Conservation (phyloP, 129 eudicot genomes). For the Lonicera japonica region DNA sequence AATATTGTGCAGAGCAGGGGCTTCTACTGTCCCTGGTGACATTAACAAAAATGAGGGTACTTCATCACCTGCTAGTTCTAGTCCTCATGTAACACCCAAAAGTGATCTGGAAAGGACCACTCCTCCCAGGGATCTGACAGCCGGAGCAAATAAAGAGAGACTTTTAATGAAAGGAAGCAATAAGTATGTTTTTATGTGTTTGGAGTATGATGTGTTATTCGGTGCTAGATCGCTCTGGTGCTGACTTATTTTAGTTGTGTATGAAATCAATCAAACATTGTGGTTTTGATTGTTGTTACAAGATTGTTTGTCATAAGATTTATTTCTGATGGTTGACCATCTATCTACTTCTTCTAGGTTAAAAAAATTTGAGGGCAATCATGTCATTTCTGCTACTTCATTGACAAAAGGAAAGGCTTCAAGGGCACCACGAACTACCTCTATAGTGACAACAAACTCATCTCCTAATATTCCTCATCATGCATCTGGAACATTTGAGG, state of each 20-base stretch:
- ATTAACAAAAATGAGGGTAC: slow-evolving; percentile 51
- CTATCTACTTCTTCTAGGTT: slow-evolving; percentile 35
- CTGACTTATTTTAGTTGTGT: no score
- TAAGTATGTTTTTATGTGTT: slow-evolving; percentile 42
- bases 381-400: slow-evolving; percentile 38
- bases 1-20: slow-evolving; percentile 48
- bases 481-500: slow-evolving; percentile 49
- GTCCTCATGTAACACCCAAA: slow-evolving; percentile 47
- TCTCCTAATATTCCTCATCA: slow-evolving; percentile 49
- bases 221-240: no score
- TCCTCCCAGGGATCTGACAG: slow-evolving; percentile 40
- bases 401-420: slow-evolving; percentile 77
- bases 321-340: slow-evolving; percentile 9
- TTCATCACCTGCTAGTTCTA: slow-evolving; percentile 43
- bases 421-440: slow-evolving; percentile 57
- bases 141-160: slow-evolving; percentile 62
- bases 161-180: slow-evolving; percentile 48
- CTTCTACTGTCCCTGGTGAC: slow-evolving; percentile 41
- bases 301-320: neutral
- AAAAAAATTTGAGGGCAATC: slow-evolving; percentile 51
- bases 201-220: no score
- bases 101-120: slow-evolving; percentile 54
- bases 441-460: slow-evolving; percentile 44
- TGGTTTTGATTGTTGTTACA: neutral
- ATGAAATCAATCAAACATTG: no score